Conservation (phyloP, 2,329 filamentous ascomycete genomes). For the Hymenoscyphus fraxineus region DNA sequence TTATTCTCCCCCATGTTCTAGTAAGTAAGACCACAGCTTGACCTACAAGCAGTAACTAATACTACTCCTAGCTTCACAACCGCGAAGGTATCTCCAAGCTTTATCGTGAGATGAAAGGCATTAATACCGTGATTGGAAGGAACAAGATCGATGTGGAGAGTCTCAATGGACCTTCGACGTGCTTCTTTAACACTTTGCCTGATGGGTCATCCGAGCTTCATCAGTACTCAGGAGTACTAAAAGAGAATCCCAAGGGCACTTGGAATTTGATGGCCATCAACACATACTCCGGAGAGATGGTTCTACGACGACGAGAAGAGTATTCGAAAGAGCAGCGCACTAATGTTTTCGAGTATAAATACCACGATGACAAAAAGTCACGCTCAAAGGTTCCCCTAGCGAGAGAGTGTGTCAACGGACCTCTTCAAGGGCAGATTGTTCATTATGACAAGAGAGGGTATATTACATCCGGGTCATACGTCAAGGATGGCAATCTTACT, state of each 20-base stretch:
- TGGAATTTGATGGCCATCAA: conserved; percentile 42
- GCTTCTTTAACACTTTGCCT: conserved; percentile 36
- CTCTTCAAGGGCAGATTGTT: conserved; percentile 40
- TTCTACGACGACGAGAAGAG: conserved; percentile 35
- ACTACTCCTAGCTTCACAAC: background rate
- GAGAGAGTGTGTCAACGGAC: conserved; percentile 45
- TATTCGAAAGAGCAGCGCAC: conserved; percentile 36
- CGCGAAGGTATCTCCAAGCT: conserved; percentile 1
- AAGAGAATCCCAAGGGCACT: conserved; percentile 42
- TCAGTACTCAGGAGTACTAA: conserved; percentile 25
- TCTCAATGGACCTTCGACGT: conserved; percentile 45
- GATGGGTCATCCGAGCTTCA: conserved; percentile 14
- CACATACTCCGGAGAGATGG: conserved; percentile 45
- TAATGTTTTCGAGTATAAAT: conserved; percentile 49
- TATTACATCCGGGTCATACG: conserved; percentile 49
- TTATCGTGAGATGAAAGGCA: conserved; percentile 8
- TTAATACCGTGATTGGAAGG: conserved; percentile 2
- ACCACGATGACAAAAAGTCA: conserved; percentile 27
- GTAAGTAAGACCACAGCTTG: background rate
- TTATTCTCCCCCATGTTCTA: conserved; percentile 4
- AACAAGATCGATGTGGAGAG: conserved; percentile 40
- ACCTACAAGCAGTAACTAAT: background rate
- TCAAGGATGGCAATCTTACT: conserved; percentile 48
- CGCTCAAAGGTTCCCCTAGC: conserved; percentile 38
- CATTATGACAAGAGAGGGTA: conserved; percentile 50